These are phyloP conservation scores for Torrubiella hemipterigena DNA, from an alignment of 2,329 filamentous ascomycete species.

Conservation along the genomic window DNA sequence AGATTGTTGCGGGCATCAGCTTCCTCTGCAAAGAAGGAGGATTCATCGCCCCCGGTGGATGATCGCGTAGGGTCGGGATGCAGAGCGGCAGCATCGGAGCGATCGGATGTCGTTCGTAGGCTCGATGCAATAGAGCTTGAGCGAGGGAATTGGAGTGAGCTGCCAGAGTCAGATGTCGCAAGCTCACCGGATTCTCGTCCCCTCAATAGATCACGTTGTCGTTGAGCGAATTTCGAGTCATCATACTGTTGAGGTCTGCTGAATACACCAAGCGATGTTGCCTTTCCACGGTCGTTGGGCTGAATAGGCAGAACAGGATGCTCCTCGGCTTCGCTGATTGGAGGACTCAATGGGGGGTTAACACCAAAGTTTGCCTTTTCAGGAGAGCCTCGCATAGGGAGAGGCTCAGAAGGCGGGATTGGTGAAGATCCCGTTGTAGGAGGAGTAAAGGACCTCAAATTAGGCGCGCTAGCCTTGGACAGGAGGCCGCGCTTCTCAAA, in stretches of 20 bases:
- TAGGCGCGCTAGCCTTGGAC: conserved; percentile 54
- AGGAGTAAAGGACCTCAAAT: conserved; percentile 48
- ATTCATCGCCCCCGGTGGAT: conserved; percentile 9
- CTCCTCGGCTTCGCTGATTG: conserved; percentile 64
- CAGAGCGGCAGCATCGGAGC: conserved; percentile 14
- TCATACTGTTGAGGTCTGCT: conserved; percentile 74
- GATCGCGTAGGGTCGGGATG: neutral
- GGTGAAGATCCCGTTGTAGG: conserved; percentile 26
- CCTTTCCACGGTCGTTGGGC: conserved; percentile 68
- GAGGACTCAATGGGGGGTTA: conserved; percentile 32
- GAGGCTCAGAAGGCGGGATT: conserved; percentile 23
- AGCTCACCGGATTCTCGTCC: conserved; percentile 40
- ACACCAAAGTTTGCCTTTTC: conserved; percentile 18
- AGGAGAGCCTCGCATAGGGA: conserved; percentile 20
- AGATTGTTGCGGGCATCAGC: conserved; percentile 14
- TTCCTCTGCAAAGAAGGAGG: conserved; percentile 34
- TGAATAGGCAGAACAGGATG: conserved; percentile 51
- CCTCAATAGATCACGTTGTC: conserved; percentile 70
- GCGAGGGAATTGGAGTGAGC: conserved; percentile 18
- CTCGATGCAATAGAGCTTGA: conserved; percentile 35
- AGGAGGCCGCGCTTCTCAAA: conserved; percentile 32
- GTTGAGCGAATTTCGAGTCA: conserved; percentile 72
- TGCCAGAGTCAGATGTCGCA: conserved; percentile 38
- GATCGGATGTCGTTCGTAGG: conserved; percentile 22
- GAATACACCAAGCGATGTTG: conserved; percentile 53